Evolutionary conservation across 2,329 filamentous ascomycete genomes (phyloP).

Genomic region (Trichoderma breve): DNA sequence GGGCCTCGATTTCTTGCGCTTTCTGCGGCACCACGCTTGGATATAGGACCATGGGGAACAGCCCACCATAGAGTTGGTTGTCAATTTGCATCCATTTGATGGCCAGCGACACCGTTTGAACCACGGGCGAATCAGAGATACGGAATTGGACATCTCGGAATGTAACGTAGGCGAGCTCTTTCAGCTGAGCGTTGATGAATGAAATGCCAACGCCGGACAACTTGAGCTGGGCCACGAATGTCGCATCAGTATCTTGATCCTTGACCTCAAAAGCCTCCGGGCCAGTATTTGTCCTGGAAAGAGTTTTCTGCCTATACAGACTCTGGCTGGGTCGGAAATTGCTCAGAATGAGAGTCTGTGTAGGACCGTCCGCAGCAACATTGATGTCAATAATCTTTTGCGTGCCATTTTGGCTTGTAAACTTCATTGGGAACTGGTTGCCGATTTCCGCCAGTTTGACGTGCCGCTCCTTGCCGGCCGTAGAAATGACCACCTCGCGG

Average conservation of each 20-base stretch:
- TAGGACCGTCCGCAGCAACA: constrained; percentile 91
- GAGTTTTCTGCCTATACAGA: constrained; percentile 67
- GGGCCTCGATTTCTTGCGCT: constrained; percentile 91
- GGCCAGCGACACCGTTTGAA: constrained; percentile 85
- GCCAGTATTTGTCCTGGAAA: constrained; percentile 47
- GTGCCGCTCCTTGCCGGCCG: constrained; percentile 64
- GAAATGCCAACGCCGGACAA: constrained; percentile 91
- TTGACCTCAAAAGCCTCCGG: constrained; percentile 83
- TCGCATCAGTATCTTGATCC: constrained; percentile 81
- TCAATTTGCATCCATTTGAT: constrained; percentile 99
- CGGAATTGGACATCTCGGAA: constrained; percentile 87
- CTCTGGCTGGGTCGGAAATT: constrained; percentile 94
- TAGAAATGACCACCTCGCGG: constrained; percentile 78
- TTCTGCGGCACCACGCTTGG: constrained; percentile 97
- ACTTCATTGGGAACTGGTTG: constrained; percentile 91
- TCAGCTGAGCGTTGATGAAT: constrained; percentile 86
- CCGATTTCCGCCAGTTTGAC: constrained; percentile 96
- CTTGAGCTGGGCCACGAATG: constrained; percentile 83
- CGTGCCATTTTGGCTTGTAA: constrained; percentile 64
- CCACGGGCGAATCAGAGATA: constrained; percentile 88
- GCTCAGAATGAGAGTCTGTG: constrained; percentile 88
- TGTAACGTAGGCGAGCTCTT: constrained; percentile 89
- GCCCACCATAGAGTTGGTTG: constrained; percentile 95
- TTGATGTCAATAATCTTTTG: constrained; percentile 95
- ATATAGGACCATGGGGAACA: constrained; percentile 96